Evolutionary conservation across 1,284 basidiomycete genomes (phyloP).

Genomic region (Cutaneotrichosporon cutaneum): DNA sequence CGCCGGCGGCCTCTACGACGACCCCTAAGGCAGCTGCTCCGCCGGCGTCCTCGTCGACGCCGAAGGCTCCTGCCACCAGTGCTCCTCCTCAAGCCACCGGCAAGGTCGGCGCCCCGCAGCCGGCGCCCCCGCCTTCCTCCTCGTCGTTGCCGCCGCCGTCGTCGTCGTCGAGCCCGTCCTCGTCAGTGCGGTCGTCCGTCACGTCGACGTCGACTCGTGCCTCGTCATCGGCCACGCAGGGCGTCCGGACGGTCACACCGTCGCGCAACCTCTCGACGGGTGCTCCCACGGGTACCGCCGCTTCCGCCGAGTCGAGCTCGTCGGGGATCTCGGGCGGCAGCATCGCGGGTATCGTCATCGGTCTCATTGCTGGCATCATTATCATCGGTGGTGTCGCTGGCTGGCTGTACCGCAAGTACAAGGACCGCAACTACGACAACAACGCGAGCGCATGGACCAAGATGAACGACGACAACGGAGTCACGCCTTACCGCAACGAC

Average conservation of each 20-base stretch:
- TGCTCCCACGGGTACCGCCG: slow-evolving; percentile 8
- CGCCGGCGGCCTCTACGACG: background rate
- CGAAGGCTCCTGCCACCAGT: background rate
- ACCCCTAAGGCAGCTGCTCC: background rate
- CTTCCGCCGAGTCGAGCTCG: slow-evolving; percentile 8
- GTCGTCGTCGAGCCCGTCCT: background rate
- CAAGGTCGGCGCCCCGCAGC: background rate
- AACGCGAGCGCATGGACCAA: slow-evolving; percentile 37
- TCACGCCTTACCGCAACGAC: slow-evolving; percentile 38
- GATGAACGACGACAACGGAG: slow-evolving; percentile 39
- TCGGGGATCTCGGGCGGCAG: slow-evolving; percentile 18
- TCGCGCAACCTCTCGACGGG: background rate
- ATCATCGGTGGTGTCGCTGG: slow-evolving; percentile 29
- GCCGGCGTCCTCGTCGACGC: background rate
- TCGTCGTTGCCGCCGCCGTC: background rate
- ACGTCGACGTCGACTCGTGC: background rate
- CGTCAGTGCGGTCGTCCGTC: background rate
- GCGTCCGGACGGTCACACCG: background rate
- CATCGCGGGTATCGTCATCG: slow-evolving; percentile 25
- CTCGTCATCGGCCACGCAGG: background rate
- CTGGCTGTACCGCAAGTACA: slow-evolving; percentile 30
- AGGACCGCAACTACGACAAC: slow-evolving; percentile 13
- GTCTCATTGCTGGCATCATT: slow-evolving; percentile 16
- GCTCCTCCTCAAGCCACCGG: background rate
- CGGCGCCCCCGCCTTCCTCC: background rate